Evolutionary conservation across 1,284 basidiomycete genomes (phyloP).

Genomic region (Coniophora puteana): DNA sequence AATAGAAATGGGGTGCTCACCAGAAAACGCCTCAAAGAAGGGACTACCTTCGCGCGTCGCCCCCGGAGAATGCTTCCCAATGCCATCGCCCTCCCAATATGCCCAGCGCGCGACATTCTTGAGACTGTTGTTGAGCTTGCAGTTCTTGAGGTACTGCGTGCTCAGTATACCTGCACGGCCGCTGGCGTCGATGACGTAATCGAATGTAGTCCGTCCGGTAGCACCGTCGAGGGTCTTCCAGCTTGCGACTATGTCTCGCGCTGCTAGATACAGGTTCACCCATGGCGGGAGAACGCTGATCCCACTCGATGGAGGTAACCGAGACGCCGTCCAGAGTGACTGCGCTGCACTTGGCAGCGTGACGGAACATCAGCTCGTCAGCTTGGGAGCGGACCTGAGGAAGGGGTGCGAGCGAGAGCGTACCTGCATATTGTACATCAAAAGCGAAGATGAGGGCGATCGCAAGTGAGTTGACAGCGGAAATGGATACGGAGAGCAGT

Average conservation of each 20-base stretch:
- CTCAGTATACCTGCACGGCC: conserved; percentile 46
- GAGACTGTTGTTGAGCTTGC: conserved; percentile 39
- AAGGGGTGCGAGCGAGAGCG: no score
- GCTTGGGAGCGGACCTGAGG: conserved; percentile 27
- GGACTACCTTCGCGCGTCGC: conserved; percentile 21
- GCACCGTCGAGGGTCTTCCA: conserved; percentile 28
- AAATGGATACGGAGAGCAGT: no score
- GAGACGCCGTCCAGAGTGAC: conserved; percentile 35
- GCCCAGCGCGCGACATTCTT: conserved; percentile 48
- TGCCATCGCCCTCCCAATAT: conserved; percentile 40
- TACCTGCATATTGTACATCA: no score
- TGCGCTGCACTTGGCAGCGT: conserved; percentile 32
- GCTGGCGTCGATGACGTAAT: conserved; percentile 44
- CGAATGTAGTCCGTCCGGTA: conserved; percentile 35
- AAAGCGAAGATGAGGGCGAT: no score
- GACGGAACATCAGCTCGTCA: conserved; percentile 25
- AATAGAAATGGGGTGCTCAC: conserved; percentile 18
- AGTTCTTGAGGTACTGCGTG: conserved; percentile 43
- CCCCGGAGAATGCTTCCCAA: conserved; percentile 10
- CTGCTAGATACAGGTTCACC: conserved; percentile 34
- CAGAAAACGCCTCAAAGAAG: conserved; percentile 26
- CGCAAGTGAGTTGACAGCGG: no score
- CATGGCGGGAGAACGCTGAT: conserved; percentile 14
- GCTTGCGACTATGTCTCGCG: no score
- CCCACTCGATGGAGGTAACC: conserved; percentile 34